Percentiles rank a stretch among this genome's conserved stretches.
These are phyloP conservation scores for Citrus medica DNA, from an alignment of 345 rosid genomes.

Conservation along the genomic window DNA sequence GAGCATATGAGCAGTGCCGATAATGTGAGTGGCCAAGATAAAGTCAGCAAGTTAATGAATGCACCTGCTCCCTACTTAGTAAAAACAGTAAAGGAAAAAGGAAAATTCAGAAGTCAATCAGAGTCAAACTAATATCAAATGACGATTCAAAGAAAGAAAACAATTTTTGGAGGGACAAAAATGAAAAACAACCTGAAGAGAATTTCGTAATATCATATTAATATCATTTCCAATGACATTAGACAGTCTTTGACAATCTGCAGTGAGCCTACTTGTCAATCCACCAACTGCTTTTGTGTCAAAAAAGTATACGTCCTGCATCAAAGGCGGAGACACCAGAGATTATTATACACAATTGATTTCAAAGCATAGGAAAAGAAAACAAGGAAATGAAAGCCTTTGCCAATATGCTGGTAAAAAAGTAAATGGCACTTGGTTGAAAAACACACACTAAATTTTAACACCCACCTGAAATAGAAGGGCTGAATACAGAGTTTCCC, in stretches of 20 bases:
- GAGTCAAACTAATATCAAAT: background rate
- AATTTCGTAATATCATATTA: conserved; percentile 46
- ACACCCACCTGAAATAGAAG: conserved; percentile 44
- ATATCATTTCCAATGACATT: conserved; percentile 42
- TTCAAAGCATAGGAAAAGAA: background rate
- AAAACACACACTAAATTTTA: background rate
- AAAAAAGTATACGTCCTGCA: conserved; percentile 48
- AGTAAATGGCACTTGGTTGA: background rate
- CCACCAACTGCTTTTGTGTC: conserved; percentile 44
- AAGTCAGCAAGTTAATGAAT: conserved; percentile 42
- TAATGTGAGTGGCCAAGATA: conserved; percentile 55
- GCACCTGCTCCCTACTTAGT: conserved; percentile 51
- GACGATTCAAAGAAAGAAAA: background rate
- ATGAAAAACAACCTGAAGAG: conserved; percentile 40
- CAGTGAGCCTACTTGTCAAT: conserved; percentile 54
- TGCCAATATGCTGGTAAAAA: background rate
- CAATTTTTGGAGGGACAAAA: background rate
- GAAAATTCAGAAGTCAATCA: background rate
- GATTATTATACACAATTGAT: background rate
- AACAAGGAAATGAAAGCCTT: background rate
- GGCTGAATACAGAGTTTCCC: conserved; percentile 39
- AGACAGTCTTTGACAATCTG: conserved; percentile 54
- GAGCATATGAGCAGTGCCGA: conserved; percentile 42
- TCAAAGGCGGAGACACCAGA: conserved; percentile 10
- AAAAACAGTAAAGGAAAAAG: background rate